Percentiles rank a stretch among this genome's conserved stretches.
Evolutionary conservation across 1,284 basidiomycete genomes (phyloP).

Genomic region (Cryptococcus deneoformans): DNA sequence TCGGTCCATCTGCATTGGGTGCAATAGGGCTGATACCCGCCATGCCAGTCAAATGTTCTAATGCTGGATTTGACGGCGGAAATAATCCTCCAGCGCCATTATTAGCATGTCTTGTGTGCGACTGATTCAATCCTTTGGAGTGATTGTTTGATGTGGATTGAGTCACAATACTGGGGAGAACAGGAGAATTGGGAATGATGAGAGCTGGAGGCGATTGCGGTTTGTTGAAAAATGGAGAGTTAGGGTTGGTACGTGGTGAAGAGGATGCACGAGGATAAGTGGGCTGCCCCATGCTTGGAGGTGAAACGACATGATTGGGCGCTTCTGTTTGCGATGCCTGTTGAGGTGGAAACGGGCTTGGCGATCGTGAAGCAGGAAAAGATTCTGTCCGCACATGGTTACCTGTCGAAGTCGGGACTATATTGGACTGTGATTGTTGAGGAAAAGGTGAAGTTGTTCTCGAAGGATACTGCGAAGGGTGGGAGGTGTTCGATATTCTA

Average conservation of each 20-base stretch:
- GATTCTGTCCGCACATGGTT: conserved; percentile 16
- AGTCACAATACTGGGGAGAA: conserved; percentile 36
- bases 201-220: conserved; percentile 48
- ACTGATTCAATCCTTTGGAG: background rate
- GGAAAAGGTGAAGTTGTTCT: conserved; percentile 10
- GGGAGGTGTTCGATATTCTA: conserved; percentile 32
- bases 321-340: conserved; percentile 8
- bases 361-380: conserved; percentile 20
- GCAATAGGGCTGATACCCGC: conserved; percentile 47
- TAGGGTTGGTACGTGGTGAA: conserved; percentile 15
- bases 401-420: conserved; percentile 3
- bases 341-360: conserved; percentile 22
- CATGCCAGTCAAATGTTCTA: conserved; percentile 45
- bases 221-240: conserved; percentile 41
- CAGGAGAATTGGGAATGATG: conserved; percentile 43
- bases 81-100: conserved; percentile 21
- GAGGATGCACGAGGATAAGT: conserved; percentile 14
- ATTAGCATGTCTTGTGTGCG: conserved; percentile 2
- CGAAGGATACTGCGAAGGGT: conserved; percentile 12
- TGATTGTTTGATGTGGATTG: conserved; percentile 3
- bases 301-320: conserved; percentile 16
- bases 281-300: conserved; percentile 5
- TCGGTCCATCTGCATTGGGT: conserved; percentile 46
- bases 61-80: conserved; percentile 39
- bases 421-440: conserved; percentile 6